Evolutionary conservation across 441 rosid genomes (phyloP), one percentile per base, ranked within the genome.

Genomic region (Croton setiger): DNA sequence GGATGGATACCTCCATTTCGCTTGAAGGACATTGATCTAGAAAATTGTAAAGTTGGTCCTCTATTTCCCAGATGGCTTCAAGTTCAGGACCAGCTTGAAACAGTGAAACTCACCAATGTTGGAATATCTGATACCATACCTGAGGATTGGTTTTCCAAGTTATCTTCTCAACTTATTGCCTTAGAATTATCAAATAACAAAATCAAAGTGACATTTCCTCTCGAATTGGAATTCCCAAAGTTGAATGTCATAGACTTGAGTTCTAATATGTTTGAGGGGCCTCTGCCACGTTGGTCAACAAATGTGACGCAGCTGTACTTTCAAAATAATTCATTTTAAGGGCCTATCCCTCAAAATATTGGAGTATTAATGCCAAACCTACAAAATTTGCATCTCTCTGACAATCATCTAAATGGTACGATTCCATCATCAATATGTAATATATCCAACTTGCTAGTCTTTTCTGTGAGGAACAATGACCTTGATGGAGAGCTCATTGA

Each of bases 321-420:
- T 57, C 67, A 83, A 4, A 76, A 72, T 64, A 88, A 84, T 77
- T 73, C 71, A 39, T 79, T 86, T 79, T 86, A 88, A 0, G 90
- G 88, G 37, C 61, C 80, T 20, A 68, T 86, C 56, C 88, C 87
- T 17, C 62, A 37, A 41, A 78, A 82, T 59, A 81, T 87, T 7
- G 73, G 75, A n/a, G 76, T 68, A 39, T 72, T 84, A 65, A 87
- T 87, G 92, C 90, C 95, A 11, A 72, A 73, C 53, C 63, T 87
- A 71, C 51, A 21, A 47, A 76, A 63, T 5, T 10, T 87, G 31
- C 74, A 80, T 60, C 75, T 81, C 53, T 83, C 82, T 18, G 41
- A 55, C 2, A 89, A 89, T 72, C 68, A 49, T 77, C 79, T 89
- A 35, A 79, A 75, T 0, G 85, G 92, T 20, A 58, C 53, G 43